Evolutionary conservation across 306 rosid species (phyloP), one percentile per base, ranked within the genome.

Genomic region (Medicago ruthenica): DNA sequence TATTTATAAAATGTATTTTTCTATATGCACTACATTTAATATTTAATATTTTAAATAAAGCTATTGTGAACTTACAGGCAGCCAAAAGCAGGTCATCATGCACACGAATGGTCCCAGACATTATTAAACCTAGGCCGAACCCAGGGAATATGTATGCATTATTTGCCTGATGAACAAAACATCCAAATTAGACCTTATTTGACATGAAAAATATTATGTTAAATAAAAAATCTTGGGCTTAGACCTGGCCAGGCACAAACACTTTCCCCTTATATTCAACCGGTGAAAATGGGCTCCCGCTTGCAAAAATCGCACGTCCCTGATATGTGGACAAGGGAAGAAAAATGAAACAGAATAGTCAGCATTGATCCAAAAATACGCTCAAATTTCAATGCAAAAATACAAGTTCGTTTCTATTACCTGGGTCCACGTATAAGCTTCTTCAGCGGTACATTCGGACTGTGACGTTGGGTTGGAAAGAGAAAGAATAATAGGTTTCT

Each of bases 81-180:
- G 99, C 97, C 53, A 96, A 89, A 87, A 95, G 98, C 87, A 95
- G 87, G 81, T 95, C 98, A 0, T 95, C 93, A 0, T 92, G 98
- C 59, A 95, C 97, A 3, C 98, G 96, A 79, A 95, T 90, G 22
- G 97, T 86, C 11, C 97, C 98, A 0, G 98, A 95, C 98, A 95
- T 92, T 54, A 95, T 76, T 45, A 95, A 79, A 71, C 98, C 98
- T 1, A 95, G 88, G 54, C 97, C 98, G 2, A 95, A 84, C 44
- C 98, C 98, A 45, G 98, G 98, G 42, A 95, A 95, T 62, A 95
- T 89, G 92, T 95, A 95, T 13, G 98, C 98, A 77, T 95, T 95
- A 75, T 95, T 95, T 42, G 98, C 82, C 99, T 95, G 85, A 80
- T 77, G 9, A 61, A 70, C 60, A 80, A 79, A 31, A 47, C 18